Base-by-base conservation (phyloP, 2,329 filamentous ascomycete genomes). In the Acrocalymma vagum region DNA sequence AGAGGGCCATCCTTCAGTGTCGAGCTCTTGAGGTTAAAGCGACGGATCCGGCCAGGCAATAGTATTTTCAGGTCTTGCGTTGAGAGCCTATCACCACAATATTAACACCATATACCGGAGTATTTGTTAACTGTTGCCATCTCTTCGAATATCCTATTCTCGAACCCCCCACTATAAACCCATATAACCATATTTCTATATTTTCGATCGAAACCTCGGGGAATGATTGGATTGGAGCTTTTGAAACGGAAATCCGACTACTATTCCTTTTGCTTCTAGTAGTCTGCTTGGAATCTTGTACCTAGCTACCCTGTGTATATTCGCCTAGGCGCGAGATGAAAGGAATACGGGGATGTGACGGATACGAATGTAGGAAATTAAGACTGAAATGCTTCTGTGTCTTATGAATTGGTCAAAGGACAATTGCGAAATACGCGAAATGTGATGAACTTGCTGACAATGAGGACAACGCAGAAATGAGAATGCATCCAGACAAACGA, bases 11-110 rank as follows among this genome's bases (percentile, higher is more conserved):
- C 54, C 50, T 29, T 32, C 38, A 32, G 32, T 24, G 53, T 54
- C 45, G 63, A 48, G 62, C 58, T 57, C 63, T 69, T 66, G 66
- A 69, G 66, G 66, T 69, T 69, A 42, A 69, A 69, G 63, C 60
- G 65, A 38, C 52, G 48, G 51, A 56, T 52, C 38, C 41, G 44
- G 32, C 30, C 37, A 15, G 43, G 44, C 30, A 36, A 28, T 36
- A 35, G 42, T 40, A 20, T 38, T 42, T 42, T 48, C 42, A 31
- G 39, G 53, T 55, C 54, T 56, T 55, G 65, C 64, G 65, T 69
- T 53, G 65, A 69, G 65, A 67, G 64, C 55, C 56, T 62, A 51
- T 48, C 48, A 55, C 41, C 30, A 42, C 45, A 45, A 46, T n/a
- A n/a, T 33, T 34, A 40, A 31, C 33, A 45, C 38, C 48, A 58